phyloP scores from a whole-genome alignment of 2,329 filamentous ascomycete species.

The Fusarium tricinctum region DNA sequence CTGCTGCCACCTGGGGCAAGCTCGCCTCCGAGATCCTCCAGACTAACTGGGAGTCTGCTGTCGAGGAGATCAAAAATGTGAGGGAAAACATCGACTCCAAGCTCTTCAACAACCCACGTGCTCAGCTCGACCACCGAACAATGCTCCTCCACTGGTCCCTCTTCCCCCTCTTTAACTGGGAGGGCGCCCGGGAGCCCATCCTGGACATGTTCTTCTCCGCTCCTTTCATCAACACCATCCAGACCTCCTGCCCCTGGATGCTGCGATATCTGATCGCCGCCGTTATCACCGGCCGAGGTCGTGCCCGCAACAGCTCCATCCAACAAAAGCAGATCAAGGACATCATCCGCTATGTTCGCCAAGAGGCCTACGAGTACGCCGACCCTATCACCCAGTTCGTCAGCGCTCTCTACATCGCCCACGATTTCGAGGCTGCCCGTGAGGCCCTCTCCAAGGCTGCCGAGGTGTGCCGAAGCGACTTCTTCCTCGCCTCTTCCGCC shows the following conservation, averaged over 20 bases:
- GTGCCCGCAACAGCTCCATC: slow-evolving; percentile 82
- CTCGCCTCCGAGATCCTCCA: slow-evolving; percentile 95
- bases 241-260: slow-evolving; percentile 97
- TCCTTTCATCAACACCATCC: slow-evolving; percentile 99
- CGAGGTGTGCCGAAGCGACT: slow-evolving; percentile 91
- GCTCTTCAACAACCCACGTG: slow-evolving; percentile 95
- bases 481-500: slow-evolving; percentile 89
- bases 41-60: slow-evolving; percentile 93
- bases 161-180: slow-evolving; percentile 99
- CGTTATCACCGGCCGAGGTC: slow-evolving; percentile 92
- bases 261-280: slow-evolving; percentile 93
- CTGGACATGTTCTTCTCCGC: slow-evolving; percentile 98
- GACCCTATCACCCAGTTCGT: slow-evolving; percentile 98
- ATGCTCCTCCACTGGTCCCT: slow-evolving; percentile 99
- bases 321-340: slow-evolving; percentile 99
- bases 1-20: slow-evolving; percentile 97
- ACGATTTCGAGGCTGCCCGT: slow-evolving; percentile 89
- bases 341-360: slow-evolving; percentile 92
- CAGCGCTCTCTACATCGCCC: slow-evolving; percentile 91
- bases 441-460: slow-evolving; percentile 92
- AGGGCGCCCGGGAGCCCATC: slow-evolving; percentile 88
- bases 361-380: slow-evolving; percentile 97
- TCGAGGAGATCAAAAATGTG: slow-evolving; percentile 91
- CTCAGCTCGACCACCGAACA: slow-evolving; percentile 94
- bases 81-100: slow-evolving; percentile 93